Percentiles rank a stretch among this genome's conserved stretches.
These are phyloP conservation scores for Rhododendron williamsianum DNA, from an alignment of 148 eudicot genomes.

Conservation along the genomic window DNA sequence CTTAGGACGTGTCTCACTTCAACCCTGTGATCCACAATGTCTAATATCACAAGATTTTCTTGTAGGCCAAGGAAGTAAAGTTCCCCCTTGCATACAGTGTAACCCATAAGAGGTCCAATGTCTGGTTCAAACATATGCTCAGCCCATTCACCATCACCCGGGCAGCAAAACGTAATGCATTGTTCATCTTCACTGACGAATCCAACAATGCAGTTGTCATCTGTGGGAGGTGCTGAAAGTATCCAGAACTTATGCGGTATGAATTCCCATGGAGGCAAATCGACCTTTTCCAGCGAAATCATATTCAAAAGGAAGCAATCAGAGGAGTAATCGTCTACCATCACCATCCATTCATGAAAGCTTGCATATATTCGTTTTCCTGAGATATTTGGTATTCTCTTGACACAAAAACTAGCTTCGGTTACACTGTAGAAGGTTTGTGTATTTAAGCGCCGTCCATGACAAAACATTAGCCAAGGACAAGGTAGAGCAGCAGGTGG, in stretches of 20 bases:
- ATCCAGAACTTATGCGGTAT: neutral
- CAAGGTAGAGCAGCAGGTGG: neutral
- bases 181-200: too few species aligned
- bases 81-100: neutral
- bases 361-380: neutral
- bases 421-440: neutral
- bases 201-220: too few species aligned
- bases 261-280: neutral
- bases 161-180: too few species aligned
- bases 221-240: neutral
- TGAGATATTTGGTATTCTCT: neutral
- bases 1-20: too few species aligned
- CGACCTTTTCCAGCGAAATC: neutral
- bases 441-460: neutral
- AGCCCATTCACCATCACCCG: neutral
- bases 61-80: too few species aligned
- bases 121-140: neutral
- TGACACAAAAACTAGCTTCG: neutral
- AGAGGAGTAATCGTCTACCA: neutral
- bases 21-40: too few species aligned
- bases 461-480: neutral
- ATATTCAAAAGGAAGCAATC: neutral
- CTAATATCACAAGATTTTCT: too few species aligned
- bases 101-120: neutral
- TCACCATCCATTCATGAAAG: neutral